Conservation (phyloP, 1,284 basidiomycete species). For the Moesziomyces parantarcticus region DNA sequence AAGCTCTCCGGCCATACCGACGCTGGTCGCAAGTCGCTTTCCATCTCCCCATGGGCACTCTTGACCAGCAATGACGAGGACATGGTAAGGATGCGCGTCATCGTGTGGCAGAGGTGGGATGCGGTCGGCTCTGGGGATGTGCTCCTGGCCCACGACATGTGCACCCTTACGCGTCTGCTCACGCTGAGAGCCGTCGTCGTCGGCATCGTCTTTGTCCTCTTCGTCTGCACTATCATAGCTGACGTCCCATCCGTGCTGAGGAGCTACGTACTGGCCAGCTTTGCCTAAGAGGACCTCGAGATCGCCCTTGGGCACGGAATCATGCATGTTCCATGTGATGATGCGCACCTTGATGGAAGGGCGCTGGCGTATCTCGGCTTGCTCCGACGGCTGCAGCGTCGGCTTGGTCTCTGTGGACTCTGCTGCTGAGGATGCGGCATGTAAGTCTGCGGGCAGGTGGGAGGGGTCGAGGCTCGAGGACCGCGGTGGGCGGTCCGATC, state of each 20-base stretch:
- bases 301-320: conserved; percentile 75
- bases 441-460: conserved; percentile 9
- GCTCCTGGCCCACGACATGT: conserved; percentile 54
- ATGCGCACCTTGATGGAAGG: conserved; percentile 70
- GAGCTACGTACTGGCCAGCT: conserved; percentile 72
- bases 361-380: conserved; percentile 32
- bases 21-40: conserved; percentile 53
- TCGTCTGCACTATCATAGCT: conserved; percentile 42
- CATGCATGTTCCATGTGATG: conserved; percentile 72
- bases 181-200: conserved; percentile 2
- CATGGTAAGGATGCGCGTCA: conserved; percentile 78
- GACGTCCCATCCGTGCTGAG: conserved; percentile 57
- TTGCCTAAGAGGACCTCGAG: conserved; percentile 78
- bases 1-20: conserved; percentile 62
- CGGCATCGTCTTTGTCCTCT: conserved; percentile 12
- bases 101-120: conserved; percentile 60
- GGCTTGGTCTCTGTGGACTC: neutral
- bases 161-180: conserved; percentile 17
- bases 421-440: neutral
- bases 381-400: neutral
- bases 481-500: conserved; percentile 20
- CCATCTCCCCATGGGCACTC: conserved; percentile 66
- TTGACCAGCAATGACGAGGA: conserved; percentile 83
- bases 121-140: conserved; percentile 48
- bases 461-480: conserved; percentile 39